These are phyloP conservation scores for Microglena sp. DNA, from an alignment of 139 green algal genomes.

Conservation along the genomic window DNA sequence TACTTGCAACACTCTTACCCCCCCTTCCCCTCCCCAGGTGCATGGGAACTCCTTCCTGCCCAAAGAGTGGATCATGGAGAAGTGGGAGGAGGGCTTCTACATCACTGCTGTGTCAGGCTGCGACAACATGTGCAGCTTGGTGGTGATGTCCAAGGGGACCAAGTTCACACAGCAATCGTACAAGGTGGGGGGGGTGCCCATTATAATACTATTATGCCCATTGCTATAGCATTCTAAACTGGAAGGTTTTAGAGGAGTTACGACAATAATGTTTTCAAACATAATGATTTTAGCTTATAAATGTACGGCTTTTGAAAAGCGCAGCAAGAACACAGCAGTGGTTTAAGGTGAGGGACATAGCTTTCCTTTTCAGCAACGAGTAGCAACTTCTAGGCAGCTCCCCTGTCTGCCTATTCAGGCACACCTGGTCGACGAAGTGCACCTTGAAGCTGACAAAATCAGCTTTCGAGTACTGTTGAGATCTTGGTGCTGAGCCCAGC, in stretches of 20 bases:
- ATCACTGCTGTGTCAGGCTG: slow-evolving; percentile 90
- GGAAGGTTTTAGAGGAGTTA: too few relatives aligned
- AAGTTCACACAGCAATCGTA: slow-evolving; percentile 95
- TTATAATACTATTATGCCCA: too few relatives aligned
- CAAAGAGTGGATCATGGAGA: slow-evolving; percentile 96
- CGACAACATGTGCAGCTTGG: slow-evolving; percentile 52
- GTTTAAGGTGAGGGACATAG: not conserved
- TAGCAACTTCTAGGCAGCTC: too few relatives aligned
- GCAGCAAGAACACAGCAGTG: not conserved
- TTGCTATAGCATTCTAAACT: too few relatives aligned
- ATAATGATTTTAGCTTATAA: not conserved
- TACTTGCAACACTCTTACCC: not conserved
- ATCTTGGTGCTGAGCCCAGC: too few relatives aligned
- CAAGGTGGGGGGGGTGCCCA: slow-evolving; percentile 65
- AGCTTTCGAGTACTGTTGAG: too few relatives aligned
- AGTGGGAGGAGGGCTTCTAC: slow-evolving; percentile 98
- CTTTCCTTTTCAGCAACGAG: too few relatives aligned
- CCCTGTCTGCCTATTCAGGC: too few relatives aligned
- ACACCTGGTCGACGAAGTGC: too few relatives aligned
- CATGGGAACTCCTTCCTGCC: not conserved
- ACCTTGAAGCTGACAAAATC: too few relatives aligned
- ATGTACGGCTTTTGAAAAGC: too few relatives aligned
- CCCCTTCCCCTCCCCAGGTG: not conserved
- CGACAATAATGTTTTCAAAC: too few relatives aligned
- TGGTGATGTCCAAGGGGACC: slow-evolving; percentile 89